A percentile compares a stretch with the other conserved stretches of the same genome.
phyloP scores from a whole-genome alignment of 2,329 filamentous ascomycete species.

The Daldinia eschscholtzii region DNA sequence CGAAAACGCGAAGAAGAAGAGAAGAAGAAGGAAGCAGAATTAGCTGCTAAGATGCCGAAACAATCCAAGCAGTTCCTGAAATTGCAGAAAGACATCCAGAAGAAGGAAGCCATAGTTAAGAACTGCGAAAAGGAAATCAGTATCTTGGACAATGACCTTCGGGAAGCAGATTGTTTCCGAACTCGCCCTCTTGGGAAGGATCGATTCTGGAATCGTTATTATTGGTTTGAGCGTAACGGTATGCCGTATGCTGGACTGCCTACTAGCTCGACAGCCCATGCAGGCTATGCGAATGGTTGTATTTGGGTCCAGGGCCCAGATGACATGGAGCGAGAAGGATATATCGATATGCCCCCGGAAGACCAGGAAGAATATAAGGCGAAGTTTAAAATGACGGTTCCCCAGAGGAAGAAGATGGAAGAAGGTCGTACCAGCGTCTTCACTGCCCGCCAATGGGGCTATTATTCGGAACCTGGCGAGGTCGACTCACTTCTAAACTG shows the following conservation, averaged over 20 bases:
- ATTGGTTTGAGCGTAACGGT: slow-evolving; percentile 98
- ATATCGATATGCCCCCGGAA: slow-evolving; percentile 81
- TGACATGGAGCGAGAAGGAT: slow-evolving; percentile 85
- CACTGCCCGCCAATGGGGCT: slow-evolving; percentile 88
- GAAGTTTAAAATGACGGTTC: slow-evolving; percentile 84
- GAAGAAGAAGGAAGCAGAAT: slow-evolving; percentile 75
- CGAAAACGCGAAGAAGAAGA: slow-evolving; percentile 81
- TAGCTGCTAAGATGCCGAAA: slow-evolving; percentile 75
- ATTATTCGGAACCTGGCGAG: slow-evolving; percentile 83
- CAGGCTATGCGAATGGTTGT: slow-evolving; percentile 92
- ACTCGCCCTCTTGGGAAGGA: slow-evolving; percentile 93
- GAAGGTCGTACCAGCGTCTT: slow-evolving; percentile 85
- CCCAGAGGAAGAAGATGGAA: slow-evolving; percentile 85
- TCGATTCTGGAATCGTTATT: slow-evolving; percentile 98
- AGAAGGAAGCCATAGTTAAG: slow-evolving; percentile 83
- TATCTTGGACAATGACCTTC: slow-evolving; percentile 88
- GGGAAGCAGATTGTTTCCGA: slow-evolving; percentile 92
- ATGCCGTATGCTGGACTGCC: slow-evolving; percentile 95
- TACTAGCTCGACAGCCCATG: slow-evolving; percentile 85
- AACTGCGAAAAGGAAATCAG: slow-evolving; percentile 88
- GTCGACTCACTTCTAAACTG: slow-evolving; percentile 85
- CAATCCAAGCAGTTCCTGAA: slow-evolving; percentile 91
- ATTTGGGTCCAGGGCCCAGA: slow-evolving; percentile 98
- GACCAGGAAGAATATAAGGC: slow-evolving; percentile 80
- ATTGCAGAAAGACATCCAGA: slow-evolving; percentile 87